A percentile compares a stretch with the other conserved stretches of the same genome.
These are phyloP conservation scores for Beta corolliflora DNA, from an alignment of 179 eudicot genomes.

Conservation along the genomic window DNA sequence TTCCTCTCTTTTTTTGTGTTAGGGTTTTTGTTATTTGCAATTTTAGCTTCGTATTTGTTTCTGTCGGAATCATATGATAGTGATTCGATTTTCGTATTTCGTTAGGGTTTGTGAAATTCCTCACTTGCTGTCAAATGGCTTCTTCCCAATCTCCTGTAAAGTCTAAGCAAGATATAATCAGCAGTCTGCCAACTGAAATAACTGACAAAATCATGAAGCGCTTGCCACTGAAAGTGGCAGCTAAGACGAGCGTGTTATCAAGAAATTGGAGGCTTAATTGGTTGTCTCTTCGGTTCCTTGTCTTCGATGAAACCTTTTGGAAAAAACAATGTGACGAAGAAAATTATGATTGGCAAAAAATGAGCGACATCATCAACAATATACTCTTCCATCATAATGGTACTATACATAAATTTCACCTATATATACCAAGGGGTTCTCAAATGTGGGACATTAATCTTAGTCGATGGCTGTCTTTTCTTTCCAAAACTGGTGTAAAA, in stretches of 20 bases:
- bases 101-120: no score
- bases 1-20: no score
- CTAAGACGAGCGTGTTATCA: not conserved
- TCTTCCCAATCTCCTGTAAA: not conserved
- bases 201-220: conserved; percentile 2
- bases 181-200: not conserved
- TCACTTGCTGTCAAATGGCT: no score
- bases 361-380: not conserved
- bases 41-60: no score
- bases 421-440: not conserved
- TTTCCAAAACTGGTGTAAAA: not conserved
- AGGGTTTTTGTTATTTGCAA: no score
- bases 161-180: not conserved
- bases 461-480: no score
- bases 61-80: no score
- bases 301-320: not conserved
- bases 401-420: not conserved
- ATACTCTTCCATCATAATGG: conserved; percentile 23
- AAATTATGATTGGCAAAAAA: not conserved
- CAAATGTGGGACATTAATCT: not conserved
- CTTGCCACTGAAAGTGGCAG: not conserved
- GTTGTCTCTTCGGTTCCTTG: not conserved
- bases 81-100: no score
- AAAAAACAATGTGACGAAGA: not conserved
- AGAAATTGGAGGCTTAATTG: not conserved